A percentile compares a stretch with the other conserved stretches of the same genome.
phyloP scores from a whole-genome alignment of 495 filamentous ascomycete species.

The Neurospora africana region DNA sequence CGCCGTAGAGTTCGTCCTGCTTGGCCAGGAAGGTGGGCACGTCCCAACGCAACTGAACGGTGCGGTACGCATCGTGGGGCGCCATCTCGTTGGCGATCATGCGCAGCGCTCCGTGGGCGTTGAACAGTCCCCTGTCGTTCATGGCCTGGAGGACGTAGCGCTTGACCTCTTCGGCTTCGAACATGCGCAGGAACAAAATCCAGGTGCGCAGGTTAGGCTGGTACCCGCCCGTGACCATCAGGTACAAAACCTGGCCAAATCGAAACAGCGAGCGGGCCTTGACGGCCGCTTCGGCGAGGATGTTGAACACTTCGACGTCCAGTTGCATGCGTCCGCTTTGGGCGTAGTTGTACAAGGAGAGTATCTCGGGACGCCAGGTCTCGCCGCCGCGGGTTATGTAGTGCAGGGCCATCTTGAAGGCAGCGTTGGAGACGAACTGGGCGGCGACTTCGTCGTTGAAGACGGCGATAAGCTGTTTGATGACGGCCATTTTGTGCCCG shows the following conservation, averaged over 20 bases:
- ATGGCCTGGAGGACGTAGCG: constrained; percentile 25
- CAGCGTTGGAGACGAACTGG: constrained; percentile 15
- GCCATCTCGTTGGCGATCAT: constrained; percentile 25
- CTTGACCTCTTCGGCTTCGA: constrained; percentile 27
- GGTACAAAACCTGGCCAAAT: constrained; percentile 21
- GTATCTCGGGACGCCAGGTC: constrained; percentile 5
- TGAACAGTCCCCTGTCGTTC: constrained; percentile 17
- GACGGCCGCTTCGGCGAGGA: constrained; percentile 21
- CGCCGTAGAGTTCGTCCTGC: constrained; percentile 26
- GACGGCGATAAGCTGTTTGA: constrained; percentile 14
- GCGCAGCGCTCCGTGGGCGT: constrained; percentile 7
- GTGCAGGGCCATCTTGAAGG: constrained; percentile 28
- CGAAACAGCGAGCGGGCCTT: constrained; percentile 18
- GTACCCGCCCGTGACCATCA: constrained; percentile 22
- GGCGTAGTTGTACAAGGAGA: constrained; percentile 15
- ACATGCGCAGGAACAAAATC: constrained; percentile 29
- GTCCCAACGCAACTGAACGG: constrained; percentile 11
- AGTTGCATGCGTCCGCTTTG: constrained; percentile 12
- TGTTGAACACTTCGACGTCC: constrained; percentile 25
- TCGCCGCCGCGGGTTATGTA: constrained; percentile 17
- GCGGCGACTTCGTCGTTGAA: constrained; percentile 18
- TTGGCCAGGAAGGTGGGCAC: constrained; percentile 15
- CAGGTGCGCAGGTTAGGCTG: constrained; percentile 26
- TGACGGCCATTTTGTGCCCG: constrained; percentile 19
- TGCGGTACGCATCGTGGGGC: constrained; percentile 21